Conservation (phyloP, 2,329 filamentous ascomycete genomes). For the Dendryphion nanum region DNA sequence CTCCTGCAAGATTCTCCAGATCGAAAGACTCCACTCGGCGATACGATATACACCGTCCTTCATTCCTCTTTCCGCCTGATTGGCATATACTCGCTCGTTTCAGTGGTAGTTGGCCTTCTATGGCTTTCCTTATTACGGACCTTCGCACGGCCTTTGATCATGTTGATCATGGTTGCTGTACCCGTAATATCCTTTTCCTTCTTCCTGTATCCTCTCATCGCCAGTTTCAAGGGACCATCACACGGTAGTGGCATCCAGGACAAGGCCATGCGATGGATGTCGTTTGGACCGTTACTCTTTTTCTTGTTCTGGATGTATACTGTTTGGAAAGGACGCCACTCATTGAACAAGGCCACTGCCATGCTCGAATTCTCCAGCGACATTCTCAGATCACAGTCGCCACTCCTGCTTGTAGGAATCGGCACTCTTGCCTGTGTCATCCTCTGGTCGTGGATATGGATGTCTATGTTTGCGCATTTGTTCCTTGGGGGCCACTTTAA, state of each 20-base stretch:
- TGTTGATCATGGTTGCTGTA: constrained; percentile 76
- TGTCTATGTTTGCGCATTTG: constrained; percentile 92
- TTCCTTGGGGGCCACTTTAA: constrained; percentile 90
- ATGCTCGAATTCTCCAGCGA: constrained; percentile 91
- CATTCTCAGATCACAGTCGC: constrained; percentile 81
- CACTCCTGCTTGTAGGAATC: constrained; percentile 80
- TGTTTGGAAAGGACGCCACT: constrained; percentile 74
- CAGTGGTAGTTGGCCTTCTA: constrained; percentile 79
- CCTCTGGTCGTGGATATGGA: constrained; percentile 92
- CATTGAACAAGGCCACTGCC: constrained; percentile 77
- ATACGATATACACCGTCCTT: constrained; percentile 90
- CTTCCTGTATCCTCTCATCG: constrained; percentile 85
- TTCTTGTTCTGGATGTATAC: constrained; percentile 81
- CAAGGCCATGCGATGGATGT: constrained; percentile 81
- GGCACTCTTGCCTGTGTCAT: constrained; percentile 73
- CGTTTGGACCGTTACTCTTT: constrained; percentile 71
- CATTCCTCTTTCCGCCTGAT: constrained; percentile 86
- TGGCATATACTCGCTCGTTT: constrained; percentile 86
- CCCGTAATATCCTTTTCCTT: constrained; percentile 86
- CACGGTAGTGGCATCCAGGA: constrained; percentile 82
- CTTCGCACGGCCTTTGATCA: constrained; percentile 82
- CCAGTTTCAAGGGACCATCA: constrained; percentile 77
- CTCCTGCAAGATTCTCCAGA: constrained; percentile 81
- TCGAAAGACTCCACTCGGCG: constrained; percentile 72
- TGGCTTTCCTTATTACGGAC: constrained; percentile 89